A percentile compares a stretch with the other conserved stretches of the same genome.
Evolutionary conservation across 495 filamentous ascomycete species (phyloP).

Genomic region (Glarea lozoyensis): DNA sequence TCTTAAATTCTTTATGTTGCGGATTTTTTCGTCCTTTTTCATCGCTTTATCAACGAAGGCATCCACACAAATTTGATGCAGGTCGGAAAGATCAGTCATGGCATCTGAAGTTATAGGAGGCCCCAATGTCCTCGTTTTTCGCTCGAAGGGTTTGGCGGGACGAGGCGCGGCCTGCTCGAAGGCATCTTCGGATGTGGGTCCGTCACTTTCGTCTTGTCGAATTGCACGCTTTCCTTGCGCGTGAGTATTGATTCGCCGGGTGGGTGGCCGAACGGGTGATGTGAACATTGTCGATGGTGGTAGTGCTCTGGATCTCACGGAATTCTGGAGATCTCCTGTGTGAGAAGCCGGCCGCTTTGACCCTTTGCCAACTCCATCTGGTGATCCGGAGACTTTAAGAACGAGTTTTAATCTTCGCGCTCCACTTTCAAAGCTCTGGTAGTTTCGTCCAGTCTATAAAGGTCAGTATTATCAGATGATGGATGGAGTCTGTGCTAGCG

Average conservation of each 20-base stretch:
- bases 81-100: constrained; percentile 46
- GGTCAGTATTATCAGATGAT: constrained; percentile 7
- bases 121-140: constrained; percentile 34
- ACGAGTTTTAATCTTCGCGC: constrained; percentile 46
- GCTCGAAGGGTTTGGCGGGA: constrained; percentile 22
- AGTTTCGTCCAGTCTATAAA: constrained; percentile 41
- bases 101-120: constrained; percentile 66
- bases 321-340: too few relatives aligned
- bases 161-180: constrained; percentile 50
- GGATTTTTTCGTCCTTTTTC: constrained; percentile 52
- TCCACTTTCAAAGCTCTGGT: constrained; percentile 40
- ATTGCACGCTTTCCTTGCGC: background rate
- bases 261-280: constrained; percentile 52
- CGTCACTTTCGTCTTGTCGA: constrained; percentile 31
- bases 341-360: too few relatives aligned
- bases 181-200: constrained; percentile 34
- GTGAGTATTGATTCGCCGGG: constrained; percentile 36
- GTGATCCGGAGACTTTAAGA: constrained; percentile 26
- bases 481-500: constrained; percentile 21
- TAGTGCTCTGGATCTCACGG: background rate
- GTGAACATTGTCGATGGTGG: constrained; percentile 70
- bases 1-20: constrained; percentile 51
- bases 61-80: constrained; percentile 44
- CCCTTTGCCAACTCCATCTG: background rate
- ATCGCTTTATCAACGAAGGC: constrained; percentile 67